Base-by-base conservation (phyloP, 2,329 filamentous ascomycete species). In the Fusarium hostae region DNA sequence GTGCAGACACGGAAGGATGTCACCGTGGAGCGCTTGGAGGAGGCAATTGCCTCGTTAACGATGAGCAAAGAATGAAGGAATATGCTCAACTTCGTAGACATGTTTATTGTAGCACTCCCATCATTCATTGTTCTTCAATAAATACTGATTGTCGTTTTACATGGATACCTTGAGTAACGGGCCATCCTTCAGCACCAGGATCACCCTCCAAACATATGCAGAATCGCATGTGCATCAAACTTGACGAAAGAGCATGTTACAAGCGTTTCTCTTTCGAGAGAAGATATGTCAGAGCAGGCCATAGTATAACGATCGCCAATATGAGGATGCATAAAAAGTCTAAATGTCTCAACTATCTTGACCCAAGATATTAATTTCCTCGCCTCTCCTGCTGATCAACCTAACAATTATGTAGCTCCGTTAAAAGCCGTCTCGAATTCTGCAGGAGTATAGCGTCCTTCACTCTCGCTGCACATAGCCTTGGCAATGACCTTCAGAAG, bases 401-500 rank as follows among this genome's bases (percentile, higher is more conserved):
- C 10, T 5, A 3, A 4, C 1, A 16, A 12, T 41, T n/a, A 63
- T 44, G 41, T 61, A 24, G 45, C 64, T 35, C 47, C 60, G 10
- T 30, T 50, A 4, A 67, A 67, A 15, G 60, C 64, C 0, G 64
- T 50, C 48, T 67, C 45, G 6, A 67, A 67, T 1, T 37, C 52
- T 20, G 13, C 28, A 18, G 64, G 64, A 7, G 35, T 37, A n/a
- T 65, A 67, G 10, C 64, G 64, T 1, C 62, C 63, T 18, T 40
- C 57, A 6, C 24, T 22, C 30, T 59, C 52, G 1, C 52, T 65
- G 22, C 64, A 65, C 37, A 67, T 50, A 22, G 64, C 54, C 61
- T 60, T 67, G 9, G 64, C 45, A 12, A 67, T 40, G 16, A 67
- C 61, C 7, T 55, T 51, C 3, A 65, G 61, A 6, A 67, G 64